Percentiles rank a stretch among this genome's conserved stretches.
Evolutionary conservation across 2,329 filamentous ascomycete species (phyloP).

Genomic region (Talaromyces atroroseus): DNA sequence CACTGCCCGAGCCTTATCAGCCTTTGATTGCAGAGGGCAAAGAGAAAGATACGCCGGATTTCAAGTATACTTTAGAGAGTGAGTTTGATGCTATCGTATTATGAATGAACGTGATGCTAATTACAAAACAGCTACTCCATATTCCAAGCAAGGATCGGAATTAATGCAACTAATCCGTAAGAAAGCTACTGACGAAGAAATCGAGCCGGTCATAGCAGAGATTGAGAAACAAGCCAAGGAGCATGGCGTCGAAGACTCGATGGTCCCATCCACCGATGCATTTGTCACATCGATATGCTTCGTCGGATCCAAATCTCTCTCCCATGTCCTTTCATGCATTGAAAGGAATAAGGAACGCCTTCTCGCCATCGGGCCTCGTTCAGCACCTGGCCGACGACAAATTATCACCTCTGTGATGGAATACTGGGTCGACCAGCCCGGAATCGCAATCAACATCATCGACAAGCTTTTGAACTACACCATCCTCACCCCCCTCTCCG

Average conservation of each 20-base stretch:
- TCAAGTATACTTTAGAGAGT: slow-evolving; percentile 79
- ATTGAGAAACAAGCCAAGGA: slow-evolving; percentile 75
- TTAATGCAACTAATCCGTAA: slow-evolving; percentile 72
- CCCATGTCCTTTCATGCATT: slow-evolving; percentile 90
- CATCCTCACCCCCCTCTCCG: slow-evolving; percentile 77
- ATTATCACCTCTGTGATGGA: slow-evolving; percentile 85
- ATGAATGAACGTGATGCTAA: slow-evolving; percentile 2
- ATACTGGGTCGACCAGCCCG: slow-evolving; percentile 91
- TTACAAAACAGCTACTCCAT: slow-evolving; percentile 63
- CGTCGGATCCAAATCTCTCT: slow-evolving; percentile 91
- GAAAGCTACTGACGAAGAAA: slow-evolving; percentile 79
- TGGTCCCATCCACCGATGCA: slow-evolving; percentile 83
- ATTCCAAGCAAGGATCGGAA: slow-evolving; percentile 76
- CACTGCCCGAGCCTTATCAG: slow-evolving; percentile 78
- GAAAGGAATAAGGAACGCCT: slow-evolving; percentile 90
- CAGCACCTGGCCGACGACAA: slow-evolving; percentile 71
- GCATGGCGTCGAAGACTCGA: slow-evolving; percentile 63
- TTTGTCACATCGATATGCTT: slow-evolving; percentile 91
- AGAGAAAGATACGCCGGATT: slow-evolving; percentile 92
- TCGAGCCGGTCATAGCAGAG: slow-evolving; percentile 71
- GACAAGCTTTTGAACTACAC: slow-evolving; percentile 98
- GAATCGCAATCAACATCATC: slow-evolving; percentile 84
- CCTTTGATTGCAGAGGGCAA: slow-evolving; percentile 76
- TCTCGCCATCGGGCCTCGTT: slow-evolving; percentile 68
- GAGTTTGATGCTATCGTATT: slow-evolving; percentile 31